Evolutionary conservation across 257 asterid genomes (phyloP).

Genomic region (Fraxinus cuspidata): DNA sequence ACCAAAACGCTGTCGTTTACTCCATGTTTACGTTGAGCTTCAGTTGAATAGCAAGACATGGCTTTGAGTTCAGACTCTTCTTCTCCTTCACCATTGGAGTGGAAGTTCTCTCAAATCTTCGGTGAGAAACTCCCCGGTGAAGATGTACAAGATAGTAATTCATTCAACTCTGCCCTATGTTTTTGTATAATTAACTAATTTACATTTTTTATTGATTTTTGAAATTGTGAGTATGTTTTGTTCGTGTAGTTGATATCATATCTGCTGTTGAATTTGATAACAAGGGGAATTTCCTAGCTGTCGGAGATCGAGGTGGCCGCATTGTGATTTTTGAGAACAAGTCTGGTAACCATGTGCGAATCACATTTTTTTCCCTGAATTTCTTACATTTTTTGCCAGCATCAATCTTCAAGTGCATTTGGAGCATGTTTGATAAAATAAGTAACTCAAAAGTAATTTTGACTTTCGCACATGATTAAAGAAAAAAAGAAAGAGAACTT

Average conservation of each 20-base stretch:
- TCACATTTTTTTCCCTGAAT: background rate
- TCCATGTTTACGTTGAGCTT: background rate
- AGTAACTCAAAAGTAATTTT: background rate
- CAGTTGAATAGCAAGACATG: conserved; percentile 26
- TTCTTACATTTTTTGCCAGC: background rate
- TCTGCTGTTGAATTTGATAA: conserved; percentile 72
- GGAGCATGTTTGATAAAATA: background rate
- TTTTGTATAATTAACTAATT: background rate
- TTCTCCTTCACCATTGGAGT: conserved; percentile 42
- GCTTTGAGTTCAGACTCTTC: conserved; percentile 36
- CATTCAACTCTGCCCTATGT: background rate
- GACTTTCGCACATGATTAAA: background rate
- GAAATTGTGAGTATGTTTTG: conserved; percentile 10
- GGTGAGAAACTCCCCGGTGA: conserved; percentile 69
- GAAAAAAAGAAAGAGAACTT: background rate
- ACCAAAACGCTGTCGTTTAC: background rate
- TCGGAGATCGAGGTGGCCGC: conserved; percentile 92
- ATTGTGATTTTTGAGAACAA: conserved; percentile 57
- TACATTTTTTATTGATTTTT: background rate
- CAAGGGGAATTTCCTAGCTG: conserved; percentile 69
- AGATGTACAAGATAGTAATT: conserved; percentile 60
- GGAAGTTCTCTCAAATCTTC: conserved; percentile 80
- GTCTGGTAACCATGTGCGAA: conserved; percentile 60
- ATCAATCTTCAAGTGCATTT: background rate
- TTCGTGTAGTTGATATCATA: conserved; percentile 62